Conservation (phyloP, 1,284 basidiomycete species). For the Ustilago bromivora region DNA sequence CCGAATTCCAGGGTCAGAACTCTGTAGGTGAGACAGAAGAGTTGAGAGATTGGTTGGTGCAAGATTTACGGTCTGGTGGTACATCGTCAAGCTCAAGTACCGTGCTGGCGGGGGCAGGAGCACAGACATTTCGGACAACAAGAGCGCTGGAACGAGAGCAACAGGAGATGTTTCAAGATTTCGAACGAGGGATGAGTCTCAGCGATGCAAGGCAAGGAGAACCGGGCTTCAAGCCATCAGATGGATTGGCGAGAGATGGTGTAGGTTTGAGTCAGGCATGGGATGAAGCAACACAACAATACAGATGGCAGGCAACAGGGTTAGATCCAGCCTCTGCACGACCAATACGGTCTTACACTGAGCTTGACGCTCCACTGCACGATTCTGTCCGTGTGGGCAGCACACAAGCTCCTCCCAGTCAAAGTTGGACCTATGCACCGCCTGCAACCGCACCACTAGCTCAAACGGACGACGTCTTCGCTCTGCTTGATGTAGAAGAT, state of each 20-base stretch:
- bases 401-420: background rate
- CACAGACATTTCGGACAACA: slow-evolving; percentile 2
- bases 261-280: slow-evolving; percentile 11
- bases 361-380: slow-evolving; percentile 26
- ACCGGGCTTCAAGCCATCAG: background rate
- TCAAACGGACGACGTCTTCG: slow-evolving; percentile 34
- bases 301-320: slow-evolving; percentile 20
- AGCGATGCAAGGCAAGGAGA: background rate
- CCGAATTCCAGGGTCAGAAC: background rate
- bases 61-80: slow-evolving; percentile 21
- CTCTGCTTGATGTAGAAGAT: slow-evolving; percentile 22
- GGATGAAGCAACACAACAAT: background rate
- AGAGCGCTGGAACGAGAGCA: background rate
- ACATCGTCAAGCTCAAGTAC: background rate
- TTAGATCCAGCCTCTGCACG: slow-evolving; percentile 11
- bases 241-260: background rate
- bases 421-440: background rate
- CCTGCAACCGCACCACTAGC: slow-evolving; percentile 13
- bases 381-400: slow-evolving; percentile 12
- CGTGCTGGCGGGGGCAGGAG: background rate
- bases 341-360: slow-evolving; percentile 11
- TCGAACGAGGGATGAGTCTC: slow-evolving; percentile 19
- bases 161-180: slow-evolving; percentile 21
- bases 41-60: slow-evolving; percentile 30
- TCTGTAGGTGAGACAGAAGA: background rate